Conservation (phyloP, 2,329 filamentous ascomycete species). For the Penicillium sumatraense region DNA sequence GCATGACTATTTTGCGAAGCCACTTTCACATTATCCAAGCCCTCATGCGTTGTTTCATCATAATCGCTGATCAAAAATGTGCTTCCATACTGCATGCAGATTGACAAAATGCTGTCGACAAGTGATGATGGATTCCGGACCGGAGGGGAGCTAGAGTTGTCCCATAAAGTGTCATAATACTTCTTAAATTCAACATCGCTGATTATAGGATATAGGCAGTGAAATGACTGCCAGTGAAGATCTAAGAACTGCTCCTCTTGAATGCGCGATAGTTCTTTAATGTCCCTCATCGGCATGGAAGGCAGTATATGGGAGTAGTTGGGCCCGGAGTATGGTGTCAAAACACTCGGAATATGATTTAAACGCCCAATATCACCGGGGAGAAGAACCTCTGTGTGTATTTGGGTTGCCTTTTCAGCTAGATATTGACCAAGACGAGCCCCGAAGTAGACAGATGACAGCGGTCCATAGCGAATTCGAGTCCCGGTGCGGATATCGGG, state of each 20-base stretch:
- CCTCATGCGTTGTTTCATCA: constrained; percentile 29
- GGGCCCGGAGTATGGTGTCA: neutral
- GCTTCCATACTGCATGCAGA: constrained; percentile 56
- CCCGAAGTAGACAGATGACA: constrained; percentile 52
- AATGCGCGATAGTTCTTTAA: constrained; percentile 41
- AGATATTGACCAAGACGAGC: constrained; percentile 40
- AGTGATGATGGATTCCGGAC: constrained; percentile 52
- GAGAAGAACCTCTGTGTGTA: constrained; percentile 28
- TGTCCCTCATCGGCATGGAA: neutral
- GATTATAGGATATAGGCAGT: constrained; percentile 48
- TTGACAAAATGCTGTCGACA: constrained; percentile 56
- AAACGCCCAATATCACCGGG: neutral
- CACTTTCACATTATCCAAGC: constrained; percentile 8
- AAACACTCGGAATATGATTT: constrained; percentile 7
- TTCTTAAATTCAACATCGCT: constrained; percentile 49
- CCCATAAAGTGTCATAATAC: constrained; percentile 50
- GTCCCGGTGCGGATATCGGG: constrained; percentile 1
- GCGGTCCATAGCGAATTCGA: constrained; percentile 46
- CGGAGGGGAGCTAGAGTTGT: constrained; percentile 9
- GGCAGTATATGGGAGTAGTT: neutral
- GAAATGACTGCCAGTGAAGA: constrained; percentile 55
- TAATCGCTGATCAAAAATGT: constrained; percentile 21
- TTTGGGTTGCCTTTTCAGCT: constrained; percentile 30
- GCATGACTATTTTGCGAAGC: constrained; percentile 46
- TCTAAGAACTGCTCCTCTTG: constrained; percentile 55